A percentile compares a stretch with the other conserved stretches of the same genome.
phyloP scores from a whole-genome alignment of 2,329 filamentous ascomycete genomes.

The Venturia effusa region DNA sequence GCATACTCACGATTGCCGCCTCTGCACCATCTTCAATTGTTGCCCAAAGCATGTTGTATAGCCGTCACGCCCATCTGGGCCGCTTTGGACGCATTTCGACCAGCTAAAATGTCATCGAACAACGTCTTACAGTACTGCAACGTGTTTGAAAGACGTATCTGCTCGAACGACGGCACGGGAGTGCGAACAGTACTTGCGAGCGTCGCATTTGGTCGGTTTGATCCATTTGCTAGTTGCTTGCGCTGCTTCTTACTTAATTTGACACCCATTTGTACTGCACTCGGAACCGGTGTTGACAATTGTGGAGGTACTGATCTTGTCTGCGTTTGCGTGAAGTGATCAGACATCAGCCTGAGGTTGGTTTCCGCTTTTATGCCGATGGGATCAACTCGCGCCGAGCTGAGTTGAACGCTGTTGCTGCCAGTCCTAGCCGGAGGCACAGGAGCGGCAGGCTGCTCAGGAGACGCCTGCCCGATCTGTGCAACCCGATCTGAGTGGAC shows the following conservation, averaged over 20 bases:
- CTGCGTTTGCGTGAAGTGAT: background rate
- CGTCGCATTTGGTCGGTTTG: background rate
- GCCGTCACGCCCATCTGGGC: background rate
- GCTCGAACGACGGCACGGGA: background rate
- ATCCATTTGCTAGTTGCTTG: background rate
- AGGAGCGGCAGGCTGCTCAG: background rate
- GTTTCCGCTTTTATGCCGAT: background rate
- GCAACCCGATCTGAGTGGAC: background rate
- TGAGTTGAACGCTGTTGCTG: background rate
- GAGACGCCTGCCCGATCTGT: background rate
- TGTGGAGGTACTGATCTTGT: background rate
- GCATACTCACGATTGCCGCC: background rate
- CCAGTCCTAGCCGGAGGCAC: background rate
- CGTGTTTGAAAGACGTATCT: background rate
- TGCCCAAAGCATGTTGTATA: background rate
- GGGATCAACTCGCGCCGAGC: background rate
- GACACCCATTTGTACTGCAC: background rate
- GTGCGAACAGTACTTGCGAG: background rate
- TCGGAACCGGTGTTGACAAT: background rate
- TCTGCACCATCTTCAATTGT: too few relatives aligned
- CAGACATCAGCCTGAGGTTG: too few relatives aligned
- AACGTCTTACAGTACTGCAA: background rate
- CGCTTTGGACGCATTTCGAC: background rate
- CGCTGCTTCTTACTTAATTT: background rate
- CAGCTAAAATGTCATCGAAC: background rate